phyloP scores from a whole-genome alignment of 1,139 yeast genomes.

The Pneumocystis sp. region DNA sequence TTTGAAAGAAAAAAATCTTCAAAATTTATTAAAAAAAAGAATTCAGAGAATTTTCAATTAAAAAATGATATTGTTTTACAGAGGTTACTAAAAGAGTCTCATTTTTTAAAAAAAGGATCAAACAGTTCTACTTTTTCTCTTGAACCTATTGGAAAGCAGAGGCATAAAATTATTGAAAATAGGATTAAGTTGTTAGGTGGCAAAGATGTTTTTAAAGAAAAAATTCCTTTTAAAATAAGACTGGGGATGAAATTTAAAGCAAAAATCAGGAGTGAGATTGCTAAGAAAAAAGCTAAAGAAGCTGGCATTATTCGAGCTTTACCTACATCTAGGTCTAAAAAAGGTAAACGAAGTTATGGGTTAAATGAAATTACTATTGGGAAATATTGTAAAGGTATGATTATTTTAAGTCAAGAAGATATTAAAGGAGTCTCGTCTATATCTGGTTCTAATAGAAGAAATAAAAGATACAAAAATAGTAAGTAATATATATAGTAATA shows the following conservation, averaged over 20 bases:
- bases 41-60: slow-evolving; percentile 5
- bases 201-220: neutral
- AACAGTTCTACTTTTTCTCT: neutral
- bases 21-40: neutral
- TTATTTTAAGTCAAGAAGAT: neutral
- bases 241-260: neutral
- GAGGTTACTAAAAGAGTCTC: slow-evolving; percentile 11
- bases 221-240: neutral
- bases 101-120: slow-evolving; percentile 6
- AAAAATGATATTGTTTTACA: slow-evolving; percentile 13
- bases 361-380: slow-evolving; percentile 45
- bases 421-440: neutral
- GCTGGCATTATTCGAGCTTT: neutral
- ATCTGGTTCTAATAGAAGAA: neutral
- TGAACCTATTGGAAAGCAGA: neutral
- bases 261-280: neutral
- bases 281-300: neutral
- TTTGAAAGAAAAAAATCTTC: neutral
- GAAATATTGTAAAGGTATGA: neutral
- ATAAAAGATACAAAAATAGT: neutral
- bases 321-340: neutral
- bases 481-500: neutral
- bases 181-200: neutral
- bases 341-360: slow-evolving; percentile 26
- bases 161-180: neutral